Evolutionary conservation across 2,329 filamentous ascomycete species (phyloP), one percentile per base, ranked within the genome.

Genomic region (Aurifilum marmelostoma): DNA sequence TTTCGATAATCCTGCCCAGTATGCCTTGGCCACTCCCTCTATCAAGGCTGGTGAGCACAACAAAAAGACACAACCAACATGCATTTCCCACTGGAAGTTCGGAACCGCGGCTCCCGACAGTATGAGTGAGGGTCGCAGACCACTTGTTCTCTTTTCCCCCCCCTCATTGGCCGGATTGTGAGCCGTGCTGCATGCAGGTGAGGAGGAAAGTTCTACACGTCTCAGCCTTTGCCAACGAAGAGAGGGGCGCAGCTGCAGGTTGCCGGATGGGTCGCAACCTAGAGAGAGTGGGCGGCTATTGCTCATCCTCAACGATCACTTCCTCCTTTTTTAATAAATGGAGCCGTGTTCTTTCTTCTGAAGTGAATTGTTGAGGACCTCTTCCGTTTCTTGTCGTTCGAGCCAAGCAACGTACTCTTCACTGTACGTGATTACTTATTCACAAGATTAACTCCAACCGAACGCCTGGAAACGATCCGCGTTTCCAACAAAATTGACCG

Each of bases 161-260:
- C n/a, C 52, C 2, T 34, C 14, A 56, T 56, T 56, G 52, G 52
- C 52, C 52, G 12, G 6, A 8, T 18, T 8, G 14, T 29, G 24
- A 56, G 52, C 52, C 14, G 24, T 56, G 52, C 52, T 56, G 52
- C 52, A 56, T 56, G 52, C 52, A 56, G 52, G 4, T 29, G 21
- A 29, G 24, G n/a, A n/a, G n/a, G n/a, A n/a, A n/a, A 34, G 34
- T 34, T 29, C n/a, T 29, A 24, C 52, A 32, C 52, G 52, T 56
- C 24, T 29, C 52, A 56, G 52, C 52, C 43, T 56, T 29, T 29
- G 52, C 27, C 52, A 56, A 32, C 52, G 52, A 32, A 32, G 52
- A 56, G 34, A n/a, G n/a, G n/a, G 52, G 52, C 52, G 52, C 52
- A 56, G 52, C 52, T 56, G 52, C 52, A 56, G 27, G 12, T 18